Evolutionary conservation across 2,329 filamentous ascomycete species (phyloP).

Genomic region (Bipolaris gigantea): DNA sequence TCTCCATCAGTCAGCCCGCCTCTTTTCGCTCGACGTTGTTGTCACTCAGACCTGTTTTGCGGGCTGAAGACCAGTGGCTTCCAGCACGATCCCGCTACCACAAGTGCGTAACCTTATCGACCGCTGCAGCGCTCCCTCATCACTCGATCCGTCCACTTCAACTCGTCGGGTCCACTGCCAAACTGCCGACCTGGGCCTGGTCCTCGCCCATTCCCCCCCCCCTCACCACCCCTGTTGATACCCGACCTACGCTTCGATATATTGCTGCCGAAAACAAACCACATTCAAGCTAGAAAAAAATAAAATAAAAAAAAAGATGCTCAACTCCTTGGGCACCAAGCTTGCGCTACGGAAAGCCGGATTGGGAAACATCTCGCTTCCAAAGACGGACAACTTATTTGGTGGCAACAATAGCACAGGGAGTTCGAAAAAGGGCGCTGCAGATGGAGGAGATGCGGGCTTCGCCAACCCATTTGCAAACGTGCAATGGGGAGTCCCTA

Average conservation of each 20-base stretch:
- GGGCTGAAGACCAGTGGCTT: background rate
- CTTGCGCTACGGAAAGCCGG: slow-evolving; percentile 61
- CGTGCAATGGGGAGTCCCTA: slow-evolving; percentile 39
- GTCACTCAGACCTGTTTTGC: background rate
- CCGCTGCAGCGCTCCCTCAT: background rate
- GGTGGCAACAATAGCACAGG: slow-evolving; percentile 25
- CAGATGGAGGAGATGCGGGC: slow-evolving; percentile 21
- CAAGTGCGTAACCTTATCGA: slow-evolving; percentile 1
- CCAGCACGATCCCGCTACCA: background rate
- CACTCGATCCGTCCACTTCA: background rate
- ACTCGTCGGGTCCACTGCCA: background rate
- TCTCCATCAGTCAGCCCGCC: slow-evolving; percentile 6
- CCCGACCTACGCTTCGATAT: background rate
- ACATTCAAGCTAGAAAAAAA: background rate
- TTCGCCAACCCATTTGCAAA: slow-evolving; percentile 43
- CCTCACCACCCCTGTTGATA: background rate
- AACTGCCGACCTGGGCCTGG: background rate
- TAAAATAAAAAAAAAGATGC: slow-evolving; percentile 47
- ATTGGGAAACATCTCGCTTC: slow-evolving; percentile 55
- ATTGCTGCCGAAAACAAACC: background rate
- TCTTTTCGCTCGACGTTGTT: slow-evolving; percentile 3
- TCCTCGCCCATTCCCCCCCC: background rate
- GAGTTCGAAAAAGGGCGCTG: slow-evolving; percentile 26
- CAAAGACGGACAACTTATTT: slow-evolving; percentile 30
- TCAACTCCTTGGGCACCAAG: slow-evolving; percentile 60